These are phyloP conservation scores for Barbatosphaeria neglecta DNA, from an alignment of 495 filamentous ascomycete genomes.

Conservation along the genomic window DNA sequence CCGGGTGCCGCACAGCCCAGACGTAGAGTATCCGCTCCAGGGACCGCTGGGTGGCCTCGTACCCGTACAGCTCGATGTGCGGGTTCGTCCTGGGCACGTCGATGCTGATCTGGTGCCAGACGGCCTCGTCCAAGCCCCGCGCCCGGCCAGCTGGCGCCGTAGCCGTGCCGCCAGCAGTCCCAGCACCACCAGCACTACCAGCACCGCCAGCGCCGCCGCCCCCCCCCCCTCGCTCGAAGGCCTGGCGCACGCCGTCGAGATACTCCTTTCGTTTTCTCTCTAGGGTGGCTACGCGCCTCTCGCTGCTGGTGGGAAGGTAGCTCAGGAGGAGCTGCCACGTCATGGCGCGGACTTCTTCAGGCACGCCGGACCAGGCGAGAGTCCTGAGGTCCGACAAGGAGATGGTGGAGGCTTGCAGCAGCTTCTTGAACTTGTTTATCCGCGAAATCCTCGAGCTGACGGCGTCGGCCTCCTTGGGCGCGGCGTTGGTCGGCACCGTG, in stretches of 20 bases:
- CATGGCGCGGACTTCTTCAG: slow-evolving; percentile 92
- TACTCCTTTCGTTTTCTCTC: slow-evolving; percentile 97
- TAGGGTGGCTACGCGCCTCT: slow-evolving; percentile 77
- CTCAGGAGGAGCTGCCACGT: slow-evolving; percentile 94
- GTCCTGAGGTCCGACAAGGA: slow-evolving; percentile 71
- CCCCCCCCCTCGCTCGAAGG: slow-evolving; percentile 63
- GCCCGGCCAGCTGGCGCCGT: slow-evolving; percentile 34
- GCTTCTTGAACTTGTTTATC: slow-evolving; percentile 97
- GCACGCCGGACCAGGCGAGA: slow-evolving; percentile 85
- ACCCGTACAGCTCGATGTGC: slow-evolving; percentile 86
- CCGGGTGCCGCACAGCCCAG: slow-evolving; percentile 95
- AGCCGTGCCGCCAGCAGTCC: too few relatives aligned
- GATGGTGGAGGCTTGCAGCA: slow-evolving; percentile 84
- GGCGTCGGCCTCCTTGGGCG: slow-evolving; percentile 73
- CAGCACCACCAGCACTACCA: too few relatives aligned
- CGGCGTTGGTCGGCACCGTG: slow-evolving; percentile 58
- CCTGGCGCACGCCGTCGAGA: slow-evolving; percentile 86
- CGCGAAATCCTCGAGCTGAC: slow-evolving; percentile 80
- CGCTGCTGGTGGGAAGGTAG: slow-evolving; percentile 88
- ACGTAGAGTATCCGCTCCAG: slow-evolving; percentile 91
- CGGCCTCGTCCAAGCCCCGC: slow-evolving; percentile 80
- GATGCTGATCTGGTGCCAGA: slow-evolving; percentile 99
- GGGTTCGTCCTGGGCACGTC: slow-evolving; percentile 96
- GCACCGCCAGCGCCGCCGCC: slow-evolving; percentile 19
- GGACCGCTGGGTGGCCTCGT: slow-evolving; percentile 89